Evolutionary conservation across 345 rosid species (phyloP), one percentile per base, ranked within the genome.

Genomic region (Lagerstroemia speciosa): DNA sequence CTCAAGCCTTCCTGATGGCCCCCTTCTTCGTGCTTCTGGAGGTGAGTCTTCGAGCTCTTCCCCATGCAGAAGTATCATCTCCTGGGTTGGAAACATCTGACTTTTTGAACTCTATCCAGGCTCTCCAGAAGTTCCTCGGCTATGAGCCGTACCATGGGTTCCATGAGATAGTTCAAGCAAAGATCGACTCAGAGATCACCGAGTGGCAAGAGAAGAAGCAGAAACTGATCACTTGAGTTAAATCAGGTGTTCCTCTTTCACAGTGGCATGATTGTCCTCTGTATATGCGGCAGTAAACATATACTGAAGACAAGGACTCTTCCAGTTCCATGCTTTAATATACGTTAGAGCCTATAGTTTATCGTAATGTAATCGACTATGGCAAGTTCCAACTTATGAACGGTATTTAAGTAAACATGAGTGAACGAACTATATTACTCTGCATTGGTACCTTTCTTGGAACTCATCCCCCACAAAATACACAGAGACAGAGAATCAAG

Each of bases 61-160:
- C 46, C 16, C 20, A 15, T 67, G 52, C 34, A 22, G 30, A 32
- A 27, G 22, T 27, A 37, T 33, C 34, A 26, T 20, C 36, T 48
- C 30, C 5, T 9, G 0, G n/a, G 67, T 22, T 46, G 29, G 32
- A 27, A 30, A 58, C 29, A 58, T 30, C 24, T 20, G 37, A 70
- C 73, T 16, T 40, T 38, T 12, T 62, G 46, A 65, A 55, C 34
- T 64, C 73, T 55, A 53, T 57, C 62, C 79, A 84, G 87, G 85
- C 78, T 74, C 84, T 87, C 71, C 88, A 79, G 66, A 75, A 62
- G 22, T 68, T 74, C 72, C 69, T 80, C 15, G 78, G 78, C 11
- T 86, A 86, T 7, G 91, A 86, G 73, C 91, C 88, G 6, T 82
- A 82, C 70, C 84, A 78, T 0, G 86, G 91, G 57, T 86, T 86